Conservation (phyloP, 2,329 filamentous ascomycete genomes). For the Fusarium keratoplasticum region DNA sequence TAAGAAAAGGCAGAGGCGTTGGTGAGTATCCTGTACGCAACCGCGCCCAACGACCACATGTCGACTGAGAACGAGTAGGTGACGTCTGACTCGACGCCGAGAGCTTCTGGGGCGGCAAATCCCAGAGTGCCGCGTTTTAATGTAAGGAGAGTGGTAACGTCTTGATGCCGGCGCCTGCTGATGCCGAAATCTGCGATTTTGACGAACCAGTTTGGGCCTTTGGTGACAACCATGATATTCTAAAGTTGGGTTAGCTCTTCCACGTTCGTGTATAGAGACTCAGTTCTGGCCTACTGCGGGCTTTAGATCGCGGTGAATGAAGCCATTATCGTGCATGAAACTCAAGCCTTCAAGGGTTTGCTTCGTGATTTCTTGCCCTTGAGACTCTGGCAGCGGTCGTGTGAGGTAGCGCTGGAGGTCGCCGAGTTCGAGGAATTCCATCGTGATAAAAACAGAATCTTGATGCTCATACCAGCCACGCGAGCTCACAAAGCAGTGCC, state of each 20-base stretch:
- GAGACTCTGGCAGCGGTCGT: not conserved
- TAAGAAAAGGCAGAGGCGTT: not conserved
- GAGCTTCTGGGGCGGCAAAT: not conserved
- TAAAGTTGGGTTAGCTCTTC: not conserved
- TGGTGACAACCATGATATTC: not conserved
- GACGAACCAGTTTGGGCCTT: not conserved
- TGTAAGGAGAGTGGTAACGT: not conserved
- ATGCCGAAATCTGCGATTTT: not conserved
- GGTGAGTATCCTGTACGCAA: not conserved
- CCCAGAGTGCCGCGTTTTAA: not conserved
- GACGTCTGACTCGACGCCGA: not conserved
- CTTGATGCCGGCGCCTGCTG: not conserved
- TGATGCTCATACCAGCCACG: not conserved
- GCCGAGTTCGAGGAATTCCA: not conserved
- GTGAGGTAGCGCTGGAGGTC: not conserved
- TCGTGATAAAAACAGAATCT: not conserved
- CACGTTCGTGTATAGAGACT: not conserved
- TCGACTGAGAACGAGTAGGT: not conserved
- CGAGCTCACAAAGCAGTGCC: not conserved
- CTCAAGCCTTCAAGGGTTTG: not conserved
- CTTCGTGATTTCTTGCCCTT: not conserved
- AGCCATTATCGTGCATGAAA: not conserved
- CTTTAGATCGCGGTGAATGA: not conserved
- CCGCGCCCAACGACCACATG: not conserved
- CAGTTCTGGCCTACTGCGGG: not conserved